Evolutionary conservation across 805 yeast species (phyloP).

Genomic region (Saccharomycopsis schoenii): DNA sequence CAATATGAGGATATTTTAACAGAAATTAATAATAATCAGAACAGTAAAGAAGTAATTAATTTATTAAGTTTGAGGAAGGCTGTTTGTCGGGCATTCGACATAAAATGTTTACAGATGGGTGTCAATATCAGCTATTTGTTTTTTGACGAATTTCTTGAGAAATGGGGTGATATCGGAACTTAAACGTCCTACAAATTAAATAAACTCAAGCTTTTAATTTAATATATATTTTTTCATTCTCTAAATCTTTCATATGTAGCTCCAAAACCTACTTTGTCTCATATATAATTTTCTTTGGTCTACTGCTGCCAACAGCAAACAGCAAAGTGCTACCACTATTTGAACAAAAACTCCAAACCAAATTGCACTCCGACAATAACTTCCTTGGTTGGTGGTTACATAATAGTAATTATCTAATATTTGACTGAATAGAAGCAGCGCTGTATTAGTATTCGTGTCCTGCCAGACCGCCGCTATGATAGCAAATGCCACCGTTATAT

Average conservation of each 20-base stretch:
- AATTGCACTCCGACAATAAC: constrained; percentile 12
- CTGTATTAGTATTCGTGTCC: constrained; percentile 17
- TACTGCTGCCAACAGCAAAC: constrained; percentile 6
- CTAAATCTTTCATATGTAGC: neutral
- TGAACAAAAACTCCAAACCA: constrained; percentile 18
- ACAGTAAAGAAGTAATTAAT: neutral
- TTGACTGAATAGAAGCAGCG: constrained; percentile 9
- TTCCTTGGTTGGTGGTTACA: constrained; percentile 7
- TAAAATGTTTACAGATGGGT: constrained; percentile 2
- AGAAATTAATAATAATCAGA: neutral
- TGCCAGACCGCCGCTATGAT: constrained; percentile 19
- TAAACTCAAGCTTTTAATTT: neutral
- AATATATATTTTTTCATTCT: neutral
- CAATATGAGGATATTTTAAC: neutral
- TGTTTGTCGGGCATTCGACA: constrained; percentile 1
- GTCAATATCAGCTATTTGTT: constrained; percentile 5
- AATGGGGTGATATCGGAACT: neutral
- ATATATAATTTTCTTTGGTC: neutral
- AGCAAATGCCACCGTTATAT: constrained; percentile 11
- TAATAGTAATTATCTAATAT: constrained; percentile 12
- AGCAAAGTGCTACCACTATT: constrained; percentile 9
- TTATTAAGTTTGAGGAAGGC: neutral
- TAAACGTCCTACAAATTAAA: neutral
- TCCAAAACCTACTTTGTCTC: neutral
- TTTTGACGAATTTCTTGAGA: constrained; percentile 1